Evolutionary conservation across 345 rosid species (phyloP), one percentile per base, ranked within the genome.

Genomic region (Populus nigra): DNA sequence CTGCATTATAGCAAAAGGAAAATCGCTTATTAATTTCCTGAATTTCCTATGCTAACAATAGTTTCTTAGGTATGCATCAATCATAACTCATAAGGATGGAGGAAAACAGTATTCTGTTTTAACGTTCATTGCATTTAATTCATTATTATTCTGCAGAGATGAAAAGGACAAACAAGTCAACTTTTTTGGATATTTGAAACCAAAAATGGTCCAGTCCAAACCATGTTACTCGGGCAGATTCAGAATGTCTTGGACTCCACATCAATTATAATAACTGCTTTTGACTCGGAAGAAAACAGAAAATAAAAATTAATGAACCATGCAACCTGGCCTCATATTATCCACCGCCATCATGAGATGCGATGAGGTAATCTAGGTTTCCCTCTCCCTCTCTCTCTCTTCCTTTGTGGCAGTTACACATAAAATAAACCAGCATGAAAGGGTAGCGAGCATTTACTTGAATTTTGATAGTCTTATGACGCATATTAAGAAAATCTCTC

Each of bases 401-500:
- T 36, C 35, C 29, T 23, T 36, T 33, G 65, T 38, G 17, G 16
- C 23, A 43, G 23, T 59, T 36, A 41, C 18, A 18, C 57, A 69
- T 22, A 45, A n/a, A 45, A 55, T 33, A 62, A 49, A 17, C 29
- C 31, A 59, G 45, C 68, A 76, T 65, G 63, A 68, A 53, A 78
- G 20, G 59, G 16, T 29, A 36, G 11, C 29, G 55, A 79, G 69
- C n/a, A 22, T 79, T 77, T 87, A 93, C 99, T 88, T 96, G 98
- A 83, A 96, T 96, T 88, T 76, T 93, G 80, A 92, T 76, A 73
- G 85, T 90, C 45, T 91, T 94, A 50, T 83, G 90, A 55, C 99
- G 94, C 97, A 89, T 80, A 62, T 88, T 85, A 71, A 96, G 81
- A 79, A 88, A 96, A 16, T 93, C 88, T 77, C 69, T 91, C 61